phyloP scores from a whole-genome alignment of 202 grass and related monocot species.

The Carex arenaria region DNA sequence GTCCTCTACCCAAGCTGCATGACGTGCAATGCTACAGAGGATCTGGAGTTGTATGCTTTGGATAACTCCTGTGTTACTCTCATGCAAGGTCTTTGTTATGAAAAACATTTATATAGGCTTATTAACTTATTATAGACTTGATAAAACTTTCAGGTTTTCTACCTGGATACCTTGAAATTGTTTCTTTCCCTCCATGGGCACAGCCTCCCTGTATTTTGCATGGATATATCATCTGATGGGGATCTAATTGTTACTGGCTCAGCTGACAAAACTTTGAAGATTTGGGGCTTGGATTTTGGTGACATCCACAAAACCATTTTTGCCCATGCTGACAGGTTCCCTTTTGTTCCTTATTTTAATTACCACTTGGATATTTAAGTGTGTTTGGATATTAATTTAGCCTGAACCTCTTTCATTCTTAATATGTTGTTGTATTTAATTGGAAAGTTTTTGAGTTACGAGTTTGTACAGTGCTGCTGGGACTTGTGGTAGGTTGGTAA shows the following conservation, averaged over 20 bases:
- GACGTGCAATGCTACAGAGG: neutral
- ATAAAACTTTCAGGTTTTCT: conserved; percentile 61
- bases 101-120: neutral
- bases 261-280: conserved; percentile 94
- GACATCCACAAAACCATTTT: conserved; percentile 92
- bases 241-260: conserved; percentile 86
- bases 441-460: neutral
- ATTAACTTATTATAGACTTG: conserved; percentile 20
- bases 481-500: neutral
- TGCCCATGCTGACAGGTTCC: conserved; percentile 78
- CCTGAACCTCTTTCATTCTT: neutral
- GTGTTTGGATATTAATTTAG: neutral
- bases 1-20: neutral
- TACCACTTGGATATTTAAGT: neutral
- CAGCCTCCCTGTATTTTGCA: conserved; percentile 88
- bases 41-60: neutral
- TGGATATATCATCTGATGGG: conserved; percentile 94
- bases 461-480: neutral
- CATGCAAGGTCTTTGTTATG: neutral
- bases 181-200: conserved; percentile 74
- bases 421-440: neutral
- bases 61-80: neutral
- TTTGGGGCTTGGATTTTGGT: conserved; percentile 98
- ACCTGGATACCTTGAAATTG: conserved; percentile 76
- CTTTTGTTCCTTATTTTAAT: neutral